phyloP scores from a whole-genome alignment of 225 moss, liverwort and hornwort genomes.

The Bryoerythrophyllum caledonicum region DNA sequence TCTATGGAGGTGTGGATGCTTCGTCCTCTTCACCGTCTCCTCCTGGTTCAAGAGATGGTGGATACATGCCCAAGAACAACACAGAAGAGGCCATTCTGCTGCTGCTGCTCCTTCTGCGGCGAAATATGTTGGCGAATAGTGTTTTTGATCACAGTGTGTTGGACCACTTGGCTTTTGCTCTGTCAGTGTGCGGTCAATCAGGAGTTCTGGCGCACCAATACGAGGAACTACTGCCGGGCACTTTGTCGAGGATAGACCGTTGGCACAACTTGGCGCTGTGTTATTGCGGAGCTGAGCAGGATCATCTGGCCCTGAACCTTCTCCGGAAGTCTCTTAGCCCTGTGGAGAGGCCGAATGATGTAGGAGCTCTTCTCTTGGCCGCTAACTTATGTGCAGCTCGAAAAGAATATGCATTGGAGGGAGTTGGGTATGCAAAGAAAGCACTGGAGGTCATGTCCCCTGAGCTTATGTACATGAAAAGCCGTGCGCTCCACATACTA shows the following conservation, averaged over 20 bases:
- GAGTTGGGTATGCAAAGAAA: constrained; percentile 71
- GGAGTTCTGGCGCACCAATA: constrained; percentile 77
- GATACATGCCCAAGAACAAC: constrained; percentile 66
- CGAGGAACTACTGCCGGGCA: constrained; percentile 84
- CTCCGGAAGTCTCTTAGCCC: constrained; percentile 71
- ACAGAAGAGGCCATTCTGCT: constrained; percentile 89
- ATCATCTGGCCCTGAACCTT: constrained; percentile 74
- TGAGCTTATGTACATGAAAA: constrained; percentile 65
- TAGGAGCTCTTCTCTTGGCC: constrained; percentile 69
- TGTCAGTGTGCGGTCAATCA: constrained; percentile 80
- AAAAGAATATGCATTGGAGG: constrained; percentile 66
- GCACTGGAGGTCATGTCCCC: constrained; percentile 61
- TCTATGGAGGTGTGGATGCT: constrained; percentile 80
- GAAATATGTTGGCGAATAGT: constrained; percentile 42
- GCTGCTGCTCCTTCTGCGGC: constrained; percentile 63
- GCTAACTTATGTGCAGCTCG: constrained; percentile 71
- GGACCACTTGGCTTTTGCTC: constrained; percentile 90
- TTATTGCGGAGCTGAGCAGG: constrained; percentile 73
- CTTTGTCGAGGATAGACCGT: constrained; percentile 69
- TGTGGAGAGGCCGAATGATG: constrained; percentile 72
- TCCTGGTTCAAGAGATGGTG: constrained; percentile 61
- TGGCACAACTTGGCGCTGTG: constrained; percentile 93
- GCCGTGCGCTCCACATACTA: constrained; percentile 78
- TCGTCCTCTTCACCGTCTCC: constrained; percentile 51
- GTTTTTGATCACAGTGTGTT: constrained; percentile 65